Percentiles rank a stretch among this genome's conserved stretches.
Evolutionary conservation across 768 basidiomycete genomes (phyloP).

Genomic region (Psilocybe azurescens): DNA sequence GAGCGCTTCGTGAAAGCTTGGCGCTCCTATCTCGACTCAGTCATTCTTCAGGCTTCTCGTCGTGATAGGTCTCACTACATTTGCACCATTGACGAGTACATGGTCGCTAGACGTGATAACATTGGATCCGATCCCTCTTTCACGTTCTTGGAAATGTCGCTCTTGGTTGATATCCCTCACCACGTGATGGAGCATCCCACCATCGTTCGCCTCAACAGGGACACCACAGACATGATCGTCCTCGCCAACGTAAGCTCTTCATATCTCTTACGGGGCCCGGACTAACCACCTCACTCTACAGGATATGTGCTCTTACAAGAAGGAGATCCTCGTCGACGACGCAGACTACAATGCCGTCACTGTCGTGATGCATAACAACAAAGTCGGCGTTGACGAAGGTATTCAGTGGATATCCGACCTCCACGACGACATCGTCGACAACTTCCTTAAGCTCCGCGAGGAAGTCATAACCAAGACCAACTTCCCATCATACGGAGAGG

Average conservation of each 20-base stretch:
- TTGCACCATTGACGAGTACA: conserved; percentile 17
- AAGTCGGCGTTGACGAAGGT: conserved; percentile 7
- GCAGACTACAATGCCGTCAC: conserved; percentile 18
- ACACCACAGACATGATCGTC: conserved; percentile 14
- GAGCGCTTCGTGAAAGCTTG: conserved; percentile 14
- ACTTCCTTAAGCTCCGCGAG: conserved; percentile 8
- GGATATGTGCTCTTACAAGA: conserved; percentile 19
- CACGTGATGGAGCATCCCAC: conserved; percentile 12
- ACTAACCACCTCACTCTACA: not conserved
- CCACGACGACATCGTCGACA: conserved; percentile 10
- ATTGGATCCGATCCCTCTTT: conserved; percentile 13
- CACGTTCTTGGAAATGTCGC: conserved; percentile 14
- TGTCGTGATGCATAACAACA: conserved; percentile 14
- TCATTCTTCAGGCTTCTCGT: conserved; percentile 12
- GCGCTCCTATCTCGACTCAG: conserved; percentile 11
- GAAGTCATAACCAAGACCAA: not conserved
- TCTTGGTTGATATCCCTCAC: conserved; percentile 14
- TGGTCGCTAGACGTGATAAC: conserved; percentile 13
- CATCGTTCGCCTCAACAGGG: conserved; percentile 9
- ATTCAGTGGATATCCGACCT: conserved; percentile 16
- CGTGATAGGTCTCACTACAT: conserved; percentile 12
- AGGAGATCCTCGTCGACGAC: conserved; percentile 8
- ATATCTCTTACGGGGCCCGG: not conserved
- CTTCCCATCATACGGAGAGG: conserved; percentile 14
- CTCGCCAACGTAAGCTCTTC: conserved; percentile 12